Evolutionary conservation across 352 stramenopile genomes (phyloP), one percentile per base, ranked within the genome.

Genomic region (Globisporangium mamillatum): DNA sequence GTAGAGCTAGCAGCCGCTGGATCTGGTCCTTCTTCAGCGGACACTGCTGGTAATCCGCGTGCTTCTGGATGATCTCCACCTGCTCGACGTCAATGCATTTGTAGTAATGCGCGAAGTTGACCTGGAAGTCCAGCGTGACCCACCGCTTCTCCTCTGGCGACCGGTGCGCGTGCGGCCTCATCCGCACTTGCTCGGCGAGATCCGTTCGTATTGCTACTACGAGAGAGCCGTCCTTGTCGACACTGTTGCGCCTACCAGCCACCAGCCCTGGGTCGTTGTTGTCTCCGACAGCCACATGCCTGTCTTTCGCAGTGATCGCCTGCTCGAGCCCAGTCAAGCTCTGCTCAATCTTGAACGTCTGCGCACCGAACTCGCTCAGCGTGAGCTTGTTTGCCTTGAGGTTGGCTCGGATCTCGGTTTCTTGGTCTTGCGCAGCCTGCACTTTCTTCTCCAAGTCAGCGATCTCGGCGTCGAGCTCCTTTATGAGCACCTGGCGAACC

Each of bases 101-200:
- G 73, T 92, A 90, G 61, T 93, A 95, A 58, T 81, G 77, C 14
- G 82, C 78, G 22, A 88, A 85, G 46, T 88, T 81, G 1, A 82
- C 53, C 53, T 75, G 52, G 41, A 92, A 91, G 65, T 95, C 87
- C 44, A 95, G 54, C 0, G 69, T 62, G 1, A 95, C 72, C 87
- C 87, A 95, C 7, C 70, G 64, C 53, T 89, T 93, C 58, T 95
- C 85, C 50, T 91, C 85, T 0, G 38, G 24, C 0, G 78, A 72
- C 18, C 84, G 79, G 22, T 86, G 66, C 0, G 16, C 44, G 50
- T 92, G 80, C 18, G 71, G 77, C 61, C 90, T 95, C 14, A 62
- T 50, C 0, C 87, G 78, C 18, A 89, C 75, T 20, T 56, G 72
- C 25, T 91, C 77, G 8, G 70, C 72, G 1, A 79, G 7, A 18